A percentile compares a stretch with the other conserved stretches of the same genome.
Conservation (phyloP, 2,329 filamentous ascomycete species). For the Epichloe baconii region DNA sequence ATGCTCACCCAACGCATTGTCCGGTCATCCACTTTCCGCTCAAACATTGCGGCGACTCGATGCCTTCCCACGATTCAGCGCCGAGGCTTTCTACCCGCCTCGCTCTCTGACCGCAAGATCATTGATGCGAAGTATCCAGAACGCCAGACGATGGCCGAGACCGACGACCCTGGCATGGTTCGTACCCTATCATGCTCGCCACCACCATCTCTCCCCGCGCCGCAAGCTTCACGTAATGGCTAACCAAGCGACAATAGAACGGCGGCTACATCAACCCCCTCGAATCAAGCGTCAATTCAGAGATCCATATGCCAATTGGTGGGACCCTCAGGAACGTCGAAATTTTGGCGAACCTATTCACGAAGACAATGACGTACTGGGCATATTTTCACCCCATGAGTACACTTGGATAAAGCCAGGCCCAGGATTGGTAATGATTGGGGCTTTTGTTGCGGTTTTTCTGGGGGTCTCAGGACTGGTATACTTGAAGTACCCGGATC, state of each 20-base stretch:
- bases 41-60: conserved; percentile 31
- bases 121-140: conserved; percentile 41
- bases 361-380: conserved; percentile 89
- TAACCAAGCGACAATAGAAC: conserved; percentile 41
- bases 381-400: conserved; percentile 77
- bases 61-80: conserved; percentile 41
- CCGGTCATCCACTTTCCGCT: conserved; percentile 33
- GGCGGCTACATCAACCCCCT: conserved; percentile 74
- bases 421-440: conserved; percentile 57
- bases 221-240: conserved; percentile 9
- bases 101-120: conserved; percentile 31
- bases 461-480: conserved; percentile 55
- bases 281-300: conserved; percentile 78
- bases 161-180: conserved; percentile 55
- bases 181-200: conserved; percentile 16
- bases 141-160: conserved; percentile 35
- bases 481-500: conserved; percentile 58
- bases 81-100: conserved; percentile 42
- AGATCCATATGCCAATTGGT: conserved; percentile 88
- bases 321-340: conserved; percentile 92
- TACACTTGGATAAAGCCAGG: conserved; percentile 71
- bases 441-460: conserved; percentile 50
- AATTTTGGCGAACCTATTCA: conserved; percentile 96
- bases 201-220: background rate
- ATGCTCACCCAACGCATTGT: conserved; percentile 50